These are phyloP conservation scores for Gymnopilus junonius DNA, from an alignment of 768 basidiomycete genomes.

Conservation along the genomic window DNA sequence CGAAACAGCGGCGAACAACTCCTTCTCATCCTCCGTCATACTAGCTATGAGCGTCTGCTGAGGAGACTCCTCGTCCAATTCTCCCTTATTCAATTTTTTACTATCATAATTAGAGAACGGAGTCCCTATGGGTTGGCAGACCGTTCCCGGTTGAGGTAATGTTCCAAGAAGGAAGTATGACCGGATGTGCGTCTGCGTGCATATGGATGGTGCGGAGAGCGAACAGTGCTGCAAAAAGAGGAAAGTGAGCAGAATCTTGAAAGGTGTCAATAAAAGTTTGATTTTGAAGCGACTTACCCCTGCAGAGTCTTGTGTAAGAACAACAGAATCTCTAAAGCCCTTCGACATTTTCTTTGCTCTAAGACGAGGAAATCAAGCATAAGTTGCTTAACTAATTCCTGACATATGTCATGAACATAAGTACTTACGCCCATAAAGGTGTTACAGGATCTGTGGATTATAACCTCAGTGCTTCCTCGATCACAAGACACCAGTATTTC, in stretches of 20 bases:
- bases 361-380: not conserved
- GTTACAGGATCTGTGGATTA: constrained; percentile 33
- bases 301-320: constrained; percentile 18
- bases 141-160: constrained; percentile 42
- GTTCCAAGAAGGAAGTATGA: constrained; percentile 44
- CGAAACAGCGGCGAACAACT: not conserved
- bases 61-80: not conserved
- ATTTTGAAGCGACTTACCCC: constrained; percentile 14
- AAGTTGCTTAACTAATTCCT: not conserved
- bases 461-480: not conserved
- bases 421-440: constrained; percentile 29
- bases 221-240: constrained; percentile 35
- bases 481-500: not conserved
- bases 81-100: not conserved
- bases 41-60: not conserved
- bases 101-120: not conserved
- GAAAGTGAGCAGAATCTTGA: not conserved
- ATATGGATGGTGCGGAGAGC: constrained; percentile 35
- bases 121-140: constrained; percentile 37
- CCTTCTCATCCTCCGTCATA: constrained; percentile 3
- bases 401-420: no score
- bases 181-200: constrained; percentile 37
- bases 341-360: constrained; percentile 43
- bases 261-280: not conserved
- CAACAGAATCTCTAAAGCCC: constrained; percentile 14